Conservation (phyloP, 2,329 filamentous ascomycete species). For the Diaporthe ampelina region DNA sequence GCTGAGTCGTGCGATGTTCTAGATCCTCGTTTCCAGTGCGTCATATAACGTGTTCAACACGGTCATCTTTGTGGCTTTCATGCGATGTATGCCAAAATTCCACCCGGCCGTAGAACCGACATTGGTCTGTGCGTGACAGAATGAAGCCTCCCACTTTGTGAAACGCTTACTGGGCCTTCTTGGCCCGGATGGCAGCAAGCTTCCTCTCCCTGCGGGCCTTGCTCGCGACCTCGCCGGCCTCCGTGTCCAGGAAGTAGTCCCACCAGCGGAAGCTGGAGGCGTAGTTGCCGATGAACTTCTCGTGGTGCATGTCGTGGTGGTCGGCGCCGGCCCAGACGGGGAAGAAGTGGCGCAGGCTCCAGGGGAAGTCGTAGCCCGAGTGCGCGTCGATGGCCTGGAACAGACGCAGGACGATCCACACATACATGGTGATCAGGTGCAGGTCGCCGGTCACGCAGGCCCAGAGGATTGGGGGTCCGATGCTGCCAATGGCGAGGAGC, state of each 20-base stretch:
- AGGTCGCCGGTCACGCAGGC: slow-evolving; percentile 86
- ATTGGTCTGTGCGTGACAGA: background rate
- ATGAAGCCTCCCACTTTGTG: background rate
- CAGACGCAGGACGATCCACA: slow-evolving; percentile 92
- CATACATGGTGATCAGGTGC: slow-evolving; percentile 97
- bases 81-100: background rate
- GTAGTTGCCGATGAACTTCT: slow-evolving; percentile 99
- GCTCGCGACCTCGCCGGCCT: slow-evolving; percentile 88
- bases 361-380: slow-evolving; percentile 98
- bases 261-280: slow-evolving; percentile 99
- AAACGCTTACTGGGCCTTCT: slow-evolving; percentile 74
- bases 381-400: slow-evolving; percentile 99
- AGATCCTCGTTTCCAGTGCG: slow-evolving; percentile 9
- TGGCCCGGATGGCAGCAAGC: slow-evolving; percentile 73
- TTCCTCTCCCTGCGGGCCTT: slow-evolving; percentile 87
- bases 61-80: background rate
- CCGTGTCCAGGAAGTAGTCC: slow-evolving; percentile 94
- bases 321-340: slow-evolving; percentile 98
- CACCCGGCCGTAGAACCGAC: background rate
- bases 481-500: slow-evolving; percentile 89
- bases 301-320: slow-evolving; percentile 97
- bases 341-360: slow-evolving; percentile 94
- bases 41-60: slow-evolving; percentile 25
- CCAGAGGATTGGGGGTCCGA: slow-evolving; percentile 87
- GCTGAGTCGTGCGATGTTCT: slow-evolving; percentile 23